Conservation (phyloP, 2,329 filamentous ascomycete genomes). For the Macrophomina pseudophaseolina region DNA sequence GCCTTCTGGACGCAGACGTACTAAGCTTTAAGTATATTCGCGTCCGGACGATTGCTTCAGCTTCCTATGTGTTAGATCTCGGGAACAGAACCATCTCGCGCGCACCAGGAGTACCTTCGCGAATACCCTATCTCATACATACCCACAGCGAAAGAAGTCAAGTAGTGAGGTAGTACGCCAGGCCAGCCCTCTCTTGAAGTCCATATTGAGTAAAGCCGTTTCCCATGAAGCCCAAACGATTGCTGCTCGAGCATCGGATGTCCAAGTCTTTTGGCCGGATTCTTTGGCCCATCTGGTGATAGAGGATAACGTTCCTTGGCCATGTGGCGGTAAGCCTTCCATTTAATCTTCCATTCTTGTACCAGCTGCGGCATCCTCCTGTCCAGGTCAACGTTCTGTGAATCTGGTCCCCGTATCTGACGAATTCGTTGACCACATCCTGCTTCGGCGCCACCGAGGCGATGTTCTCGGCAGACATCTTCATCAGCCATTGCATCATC, state of each 20-base stretch:
- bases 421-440: background rate
- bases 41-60: no score
- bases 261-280: conserved; percentile 45
- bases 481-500: conserved; percentile 40
- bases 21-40: background rate
- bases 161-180: background rate
- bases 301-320: conserved; percentile 54
- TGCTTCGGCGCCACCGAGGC: background rate
- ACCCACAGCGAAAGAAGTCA: background rate
- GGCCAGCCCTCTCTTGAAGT: background rate
- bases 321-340: conserved; percentile 50
- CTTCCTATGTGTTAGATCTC: no score
- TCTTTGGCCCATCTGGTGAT: conserved; percentile 43
- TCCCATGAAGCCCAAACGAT: conserved; percentile 49
- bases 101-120: no score
- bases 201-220: conserved; percentile 46
- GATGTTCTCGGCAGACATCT: conserved; percentile 10
- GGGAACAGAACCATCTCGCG: no score
- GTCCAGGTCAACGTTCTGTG: conserved; percentile 40
- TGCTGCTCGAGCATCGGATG: conserved; percentile 48
- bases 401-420: conserved; percentile 26
- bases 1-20: background rate
- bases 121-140: no score
- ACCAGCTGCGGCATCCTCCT: conserved; percentile 42
- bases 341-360: conserved; percentile 38